Evolutionary conservation across 768 basidiomycete species (phyloP), one percentile per base, ranked within the genome.

Genomic region (Boletus coccyginus): DNA sequence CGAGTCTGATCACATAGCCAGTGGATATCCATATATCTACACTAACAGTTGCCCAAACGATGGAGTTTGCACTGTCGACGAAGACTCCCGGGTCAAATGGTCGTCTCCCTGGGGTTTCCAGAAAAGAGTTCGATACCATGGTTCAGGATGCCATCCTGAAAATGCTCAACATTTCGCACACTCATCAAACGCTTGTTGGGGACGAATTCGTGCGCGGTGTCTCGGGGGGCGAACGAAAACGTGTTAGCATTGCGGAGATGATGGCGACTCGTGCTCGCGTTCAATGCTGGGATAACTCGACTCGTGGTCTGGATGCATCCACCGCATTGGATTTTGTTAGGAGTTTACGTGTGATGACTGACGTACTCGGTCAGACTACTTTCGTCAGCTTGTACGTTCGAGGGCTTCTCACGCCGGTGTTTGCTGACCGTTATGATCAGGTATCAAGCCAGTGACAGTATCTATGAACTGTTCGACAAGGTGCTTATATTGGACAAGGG

Each of bases 281-380:
- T 8, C 86, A 92, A 61, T 85, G 84, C 59, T 92, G 90, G 87
- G 90, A 93, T 68, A 92, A 89, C 35, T 86, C 87, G 0, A 93
- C 91, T 3, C 78, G 88, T 47, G 90, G 91, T 17, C 75, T 92
- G 48, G 90, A 92, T 59, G 90, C 92, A 0, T 91, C 90, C 3
- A 95, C 93, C 8, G 93, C 93, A 2, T 77, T 94, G 46, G 94
- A 96, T 66, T 95, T 91, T 62, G 83, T 82, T 53, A 90, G 84
- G 71, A 85, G 85, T 41, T 73, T 96, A 51, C 80, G 92, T 17
- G 76, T 92, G 36, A 84, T 91, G 78, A 94, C 94, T 17, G 92
- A 96, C 65, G 73, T 92, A n/a, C 78, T 87, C 17, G 83, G 85
- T 8, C 85, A 86, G 70, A 88, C 90, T 3, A 91, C 87, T 9